Evolutionary conservation across 2,329 filamentous ascomycete genomes (phyloP).

Genomic region (Pseudocercospora eumusae): DNA sequence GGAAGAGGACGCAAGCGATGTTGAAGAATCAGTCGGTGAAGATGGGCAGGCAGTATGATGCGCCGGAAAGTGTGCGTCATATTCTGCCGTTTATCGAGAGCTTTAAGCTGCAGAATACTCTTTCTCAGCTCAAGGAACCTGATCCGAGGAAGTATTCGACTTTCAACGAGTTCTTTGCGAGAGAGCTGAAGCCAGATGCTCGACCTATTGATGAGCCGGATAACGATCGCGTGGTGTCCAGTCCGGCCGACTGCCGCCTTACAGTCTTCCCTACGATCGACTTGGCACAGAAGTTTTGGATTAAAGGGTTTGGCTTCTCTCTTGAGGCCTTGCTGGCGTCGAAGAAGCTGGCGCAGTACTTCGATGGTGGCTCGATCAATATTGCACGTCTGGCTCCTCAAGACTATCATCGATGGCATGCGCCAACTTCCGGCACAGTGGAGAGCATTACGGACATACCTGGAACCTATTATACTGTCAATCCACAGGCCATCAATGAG

Average conservation of each 20-base stretch:
- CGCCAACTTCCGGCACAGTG: slow-evolving; percentile 41
- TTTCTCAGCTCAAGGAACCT: slow-evolving; percentile 43
- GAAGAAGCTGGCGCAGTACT: slow-evolving; percentile 36
- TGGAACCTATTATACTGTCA: slow-evolving; percentile 47
- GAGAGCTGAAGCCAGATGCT: slow-evolving; percentile 42
- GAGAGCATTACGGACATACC: slow-evolving; percentile 42
- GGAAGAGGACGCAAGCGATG: slow-evolving; percentile 38
- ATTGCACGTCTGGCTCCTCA: slow-evolving; percentile 48
- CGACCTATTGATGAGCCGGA: slow-evolving; percentile 43
- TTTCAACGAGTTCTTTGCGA: slow-evolving; percentile 50
- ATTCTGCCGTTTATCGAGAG: slow-evolving; percentile 46
- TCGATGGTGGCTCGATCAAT: slow-evolving; percentile 43
- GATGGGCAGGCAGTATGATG: slow-evolving; percentile 47
- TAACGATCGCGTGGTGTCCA: slow-evolving; percentile 38
- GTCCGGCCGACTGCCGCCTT: slow-evolving; percentile 45
- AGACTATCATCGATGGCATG: slow-evolving; percentile 48
- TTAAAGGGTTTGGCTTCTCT: slow-evolving; percentile 48
- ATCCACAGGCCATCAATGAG: slow-evolving; percentile 48
- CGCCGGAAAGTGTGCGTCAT: slow-evolving; percentile 40
- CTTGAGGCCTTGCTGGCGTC: slow-evolving; percentile 37
- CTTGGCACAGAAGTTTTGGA: slow-evolving; percentile 47
- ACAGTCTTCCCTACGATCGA: slow-evolving; percentile 44
- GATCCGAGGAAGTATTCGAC: slow-evolving; percentile 44
- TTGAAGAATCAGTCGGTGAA: slow-evolving; percentile 44
- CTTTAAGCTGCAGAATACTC: slow-evolving; percentile 40